Evolutionary conservation across 441 rosid genomes (phyloP).

Genomic region (Kokia cookei): DNA sequence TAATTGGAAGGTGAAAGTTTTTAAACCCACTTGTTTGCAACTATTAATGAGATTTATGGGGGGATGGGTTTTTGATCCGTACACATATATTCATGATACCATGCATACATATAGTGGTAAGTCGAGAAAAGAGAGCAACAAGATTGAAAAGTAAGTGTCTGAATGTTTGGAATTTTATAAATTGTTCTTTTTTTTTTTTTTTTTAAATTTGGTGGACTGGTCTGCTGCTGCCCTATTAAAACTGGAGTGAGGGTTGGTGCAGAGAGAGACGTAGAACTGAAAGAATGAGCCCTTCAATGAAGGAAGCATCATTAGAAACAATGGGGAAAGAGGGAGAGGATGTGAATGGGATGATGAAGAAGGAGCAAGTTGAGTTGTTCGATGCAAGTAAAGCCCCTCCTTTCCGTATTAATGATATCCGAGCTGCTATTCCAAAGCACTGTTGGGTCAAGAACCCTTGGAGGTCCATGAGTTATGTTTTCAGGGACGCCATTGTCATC

Average conservation of each 20-base stretch:
- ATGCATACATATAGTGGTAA: neutral
- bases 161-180: neutral
- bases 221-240: no score
- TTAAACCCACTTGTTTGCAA: neutral
- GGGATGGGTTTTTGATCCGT: neutral
- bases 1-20: neutral
- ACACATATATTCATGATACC: neutral
- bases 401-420: constrained; percentile 32
- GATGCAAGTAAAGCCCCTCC: constrained; percentile 39
- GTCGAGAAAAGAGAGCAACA: neutral
- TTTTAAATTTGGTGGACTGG: neutral
- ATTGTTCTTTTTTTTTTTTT: neutral
- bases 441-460: constrained; percentile 47
- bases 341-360: neutral
- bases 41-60: neutral
- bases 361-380: constrained; percentile 15
- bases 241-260: neutral
- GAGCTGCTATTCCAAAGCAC: constrained; percentile 42
- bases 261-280: neutral
- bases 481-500: constrained; percentile 29
- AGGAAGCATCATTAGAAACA: neutral
- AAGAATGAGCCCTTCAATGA: constrained; percentile 2
- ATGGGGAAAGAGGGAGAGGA: constrained; percentile 5
- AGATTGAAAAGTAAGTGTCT: neutral
- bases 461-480: constrained; percentile 43